Conservation (phyloP, 169 alveolate genomes). For the Ichthyophthirius multifiliis region DNA sequence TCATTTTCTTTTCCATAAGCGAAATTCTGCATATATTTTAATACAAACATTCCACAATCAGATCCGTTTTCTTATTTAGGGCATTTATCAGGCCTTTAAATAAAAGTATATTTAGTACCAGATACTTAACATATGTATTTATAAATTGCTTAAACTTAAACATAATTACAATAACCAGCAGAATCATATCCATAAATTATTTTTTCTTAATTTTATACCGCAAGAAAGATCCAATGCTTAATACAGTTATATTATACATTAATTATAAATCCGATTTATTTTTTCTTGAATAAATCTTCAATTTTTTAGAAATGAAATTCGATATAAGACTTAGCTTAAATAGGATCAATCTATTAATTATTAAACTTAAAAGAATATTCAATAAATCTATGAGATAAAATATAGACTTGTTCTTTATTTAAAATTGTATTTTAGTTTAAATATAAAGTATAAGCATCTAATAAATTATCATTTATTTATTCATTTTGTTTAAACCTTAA, state of each 20-base stretch:
- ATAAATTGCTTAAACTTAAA: neutral
- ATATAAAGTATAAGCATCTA: neutral
- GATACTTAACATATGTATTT: neutral
- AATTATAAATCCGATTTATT: neutral
- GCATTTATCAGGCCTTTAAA: neutral
- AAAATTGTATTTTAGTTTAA: neutral
- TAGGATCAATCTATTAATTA: neutral
- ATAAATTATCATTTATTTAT: neutral
- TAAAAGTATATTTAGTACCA: neutral
- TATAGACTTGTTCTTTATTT: neutral
- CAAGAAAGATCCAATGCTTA: neutral
- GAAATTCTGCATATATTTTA: neutral
- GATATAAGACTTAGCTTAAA: neutral
- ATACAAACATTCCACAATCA: constrained; percentile 7
- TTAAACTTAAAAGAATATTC: neutral
- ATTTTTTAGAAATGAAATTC: neutral
- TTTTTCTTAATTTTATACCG: neutral
- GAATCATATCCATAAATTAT: neutral
- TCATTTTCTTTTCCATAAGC: neutral
- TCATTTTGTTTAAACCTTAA: neutral
- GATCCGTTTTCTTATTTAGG: neutral
- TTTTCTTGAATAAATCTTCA: neutral
- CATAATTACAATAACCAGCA: neutral
- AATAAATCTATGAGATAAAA: neutral
- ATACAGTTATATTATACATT: neutral